Percentiles rank a stretch among this genome's conserved stretches.
These are phyloP conservation scores for Knoxdaviesia proteae DNA, from an alignment of 2,329 filamentous ascomycete species.

Conservation along the genomic window DNA sequence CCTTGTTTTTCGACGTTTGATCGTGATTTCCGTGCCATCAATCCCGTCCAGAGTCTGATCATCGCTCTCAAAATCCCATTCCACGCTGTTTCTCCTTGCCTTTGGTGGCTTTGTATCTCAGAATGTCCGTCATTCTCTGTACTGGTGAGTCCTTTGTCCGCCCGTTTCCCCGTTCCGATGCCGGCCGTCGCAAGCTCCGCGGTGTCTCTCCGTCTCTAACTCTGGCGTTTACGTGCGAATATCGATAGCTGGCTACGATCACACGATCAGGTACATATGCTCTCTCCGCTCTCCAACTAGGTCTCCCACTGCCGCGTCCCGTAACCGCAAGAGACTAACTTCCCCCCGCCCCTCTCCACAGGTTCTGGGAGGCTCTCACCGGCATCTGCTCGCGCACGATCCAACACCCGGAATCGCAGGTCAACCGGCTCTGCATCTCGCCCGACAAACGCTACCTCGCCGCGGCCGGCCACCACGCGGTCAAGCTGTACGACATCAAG, in stretches of 20 bases:
- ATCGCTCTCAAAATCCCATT: neutral
- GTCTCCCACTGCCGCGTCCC: neutral
- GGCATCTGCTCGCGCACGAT: conserved; percentile 97
- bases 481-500: conserved; percentile 97
- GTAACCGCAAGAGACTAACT: neutral
- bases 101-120: neutral
- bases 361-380: conserved; percentile 95
- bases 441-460: conserved; percentile 94
- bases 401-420: conserved; percentile 92
- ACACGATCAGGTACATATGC: conserved; percentile 35
- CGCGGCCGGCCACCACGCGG: conserved; percentile 56
- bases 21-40: no score
- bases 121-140: conserved; percentile 41
- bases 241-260: conserved; percentile 35
- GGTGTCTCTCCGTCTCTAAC: conserved; percentile 1
- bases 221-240: neutral
- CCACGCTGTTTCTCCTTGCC: neutral
- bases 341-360: conserved; percentile 14
- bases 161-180: neutral
- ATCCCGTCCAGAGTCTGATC: no score
- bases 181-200: neutral
- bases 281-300: neutral
- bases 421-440: conserved; percentile 94
- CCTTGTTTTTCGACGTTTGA: no score
- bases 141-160: conserved; percentile 24